Evolutionary conservation across 495 filamentous ascomycete species (phyloP).

Genomic region (Bacidia gigantensis): DNA sequence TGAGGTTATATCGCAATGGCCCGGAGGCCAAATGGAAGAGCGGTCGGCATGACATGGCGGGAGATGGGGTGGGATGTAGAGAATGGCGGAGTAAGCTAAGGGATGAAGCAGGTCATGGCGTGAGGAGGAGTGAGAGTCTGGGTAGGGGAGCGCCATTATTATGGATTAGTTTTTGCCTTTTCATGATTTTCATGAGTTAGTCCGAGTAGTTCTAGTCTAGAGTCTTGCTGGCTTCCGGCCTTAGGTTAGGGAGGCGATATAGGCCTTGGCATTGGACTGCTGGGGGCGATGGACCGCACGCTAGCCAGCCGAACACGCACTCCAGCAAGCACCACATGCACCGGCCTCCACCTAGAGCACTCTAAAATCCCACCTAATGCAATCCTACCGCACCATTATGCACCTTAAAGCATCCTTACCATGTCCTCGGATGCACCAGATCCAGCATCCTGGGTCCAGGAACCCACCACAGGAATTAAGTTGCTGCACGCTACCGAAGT

Average conservation of each 20-base stretch:
- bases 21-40: not conserved
- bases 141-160: not conserved
- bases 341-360: not conserved
- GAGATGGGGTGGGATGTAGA: not conserved
- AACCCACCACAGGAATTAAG: not conserved
- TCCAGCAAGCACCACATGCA: not conserved
- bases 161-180: not conserved
- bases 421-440: not conserved
- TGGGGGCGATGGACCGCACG: not conserved
- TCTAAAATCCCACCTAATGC: not conserved
- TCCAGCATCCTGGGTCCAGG: not conserved
- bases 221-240: not conserved
- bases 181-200: not conserved
- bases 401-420: not conserved
- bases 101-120: not conserved
- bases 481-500: not conserved
- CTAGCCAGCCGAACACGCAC: not conserved
- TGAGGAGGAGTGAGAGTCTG: not conserved
- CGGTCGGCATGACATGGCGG: not conserved
- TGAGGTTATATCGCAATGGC: not conserved
- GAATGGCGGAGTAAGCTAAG: not conserved
- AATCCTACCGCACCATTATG: not conserved
- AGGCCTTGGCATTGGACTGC: no score
- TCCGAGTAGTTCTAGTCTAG: not conserved
- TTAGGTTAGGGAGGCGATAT: no score